These are phyloP conservation scores for Podosphaera fusca DNA, from an alignment of 2,329 filamentous ascomycete genomes.

Conservation along the genomic window DNA sequence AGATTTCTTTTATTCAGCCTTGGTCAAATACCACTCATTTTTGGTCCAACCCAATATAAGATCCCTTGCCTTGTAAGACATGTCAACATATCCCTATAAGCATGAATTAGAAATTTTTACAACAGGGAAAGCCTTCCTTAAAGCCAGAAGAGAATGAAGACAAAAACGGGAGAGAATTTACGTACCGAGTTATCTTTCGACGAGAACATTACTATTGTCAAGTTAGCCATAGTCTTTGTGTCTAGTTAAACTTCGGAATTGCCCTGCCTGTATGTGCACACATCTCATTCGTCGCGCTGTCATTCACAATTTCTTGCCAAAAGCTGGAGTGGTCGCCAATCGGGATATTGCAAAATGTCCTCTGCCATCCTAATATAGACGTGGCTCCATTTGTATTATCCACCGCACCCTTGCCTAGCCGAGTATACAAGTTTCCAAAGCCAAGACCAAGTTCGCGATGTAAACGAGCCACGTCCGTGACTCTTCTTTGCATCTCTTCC, in stretches of 20 bases:
- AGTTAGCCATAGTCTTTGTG: background rate
- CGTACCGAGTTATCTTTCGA: constrained; percentile 37
- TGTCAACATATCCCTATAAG: constrained; percentile 32
- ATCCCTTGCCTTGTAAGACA: constrained; percentile 41
- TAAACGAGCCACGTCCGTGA: constrained; percentile 43
- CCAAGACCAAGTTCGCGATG: constrained; percentile 44
- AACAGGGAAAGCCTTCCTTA: background rate
- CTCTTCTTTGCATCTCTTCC: constrained; percentile 55
- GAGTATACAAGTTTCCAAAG: constrained; percentile 72
- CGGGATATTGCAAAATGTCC: constrained; percentile 79
- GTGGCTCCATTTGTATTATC: constrained; percentile 23
- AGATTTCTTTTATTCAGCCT: background rate
- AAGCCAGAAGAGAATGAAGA: too few species aligned
- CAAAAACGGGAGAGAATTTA: too few species aligned
- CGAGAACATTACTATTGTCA: constrained; percentile 42
- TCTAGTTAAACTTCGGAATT: constrained; percentile 11
- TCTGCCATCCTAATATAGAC: constrained; percentile 40
- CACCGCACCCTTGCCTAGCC: constrained; percentile 41
- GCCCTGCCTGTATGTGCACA: constrained; percentile 47
- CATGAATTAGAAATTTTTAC: background rate
- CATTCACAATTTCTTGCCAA: constrained; percentile 56
- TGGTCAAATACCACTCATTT: constrained; percentile 23
- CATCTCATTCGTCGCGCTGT: constrained; percentile 56
- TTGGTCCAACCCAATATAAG: constrained; percentile 41
- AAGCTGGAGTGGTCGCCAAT: constrained; percentile 25